phyloP scores from a whole-genome alignment of 805 yeast genomes.

The Candida schatavii region DNA sequence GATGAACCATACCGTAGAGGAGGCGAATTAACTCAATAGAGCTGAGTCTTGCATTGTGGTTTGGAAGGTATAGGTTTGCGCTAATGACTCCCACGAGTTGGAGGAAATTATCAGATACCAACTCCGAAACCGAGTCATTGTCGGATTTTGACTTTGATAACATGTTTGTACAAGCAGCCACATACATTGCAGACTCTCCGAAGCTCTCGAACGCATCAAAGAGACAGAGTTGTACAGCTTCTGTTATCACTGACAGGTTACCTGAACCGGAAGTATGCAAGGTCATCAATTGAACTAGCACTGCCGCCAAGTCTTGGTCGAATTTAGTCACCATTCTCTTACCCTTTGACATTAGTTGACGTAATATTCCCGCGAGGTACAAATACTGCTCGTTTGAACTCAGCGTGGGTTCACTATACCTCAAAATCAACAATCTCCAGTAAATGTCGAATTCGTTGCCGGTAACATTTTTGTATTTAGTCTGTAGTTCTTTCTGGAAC shows the following conservation, averaged over 20 bases:
- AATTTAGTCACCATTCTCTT: constrained; percentile 20
- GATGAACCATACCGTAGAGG: constrained; percentile 19
- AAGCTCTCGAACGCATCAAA: constrained; percentile 20
- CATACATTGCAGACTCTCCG: constrained; percentile 34
- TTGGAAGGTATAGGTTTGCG: constrained; percentile 45
- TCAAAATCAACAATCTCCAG: constrained; percentile 51
- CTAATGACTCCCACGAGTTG: constrained; percentile 12
- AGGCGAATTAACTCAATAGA: constrained; percentile 49
- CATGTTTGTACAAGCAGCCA: constrained; percentile 31
- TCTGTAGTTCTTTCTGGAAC: constrained; percentile 9
- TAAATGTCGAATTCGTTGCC: constrained; percentile 36
- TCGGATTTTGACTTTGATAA: constrained; percentile 11
- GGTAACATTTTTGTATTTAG: constrained; percentile 7
- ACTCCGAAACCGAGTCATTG: background rate
- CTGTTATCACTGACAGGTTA: constrained; percentile 6
- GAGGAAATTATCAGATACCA: constrained; percentile 9
- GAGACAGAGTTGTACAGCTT: constrained; percentile 14
- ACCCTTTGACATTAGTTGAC: constrained; percentile 7
- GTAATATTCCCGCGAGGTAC: constrained; percentile 15
- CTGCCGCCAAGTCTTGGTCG: constrained; percentile 41
- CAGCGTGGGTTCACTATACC: constrained; percentile 28
- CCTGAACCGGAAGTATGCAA: constrained; percentile 20
- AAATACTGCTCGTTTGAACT: constrained; percentile 12
- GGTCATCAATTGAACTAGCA: constrained; percentile 32
- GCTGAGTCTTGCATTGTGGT: constrained; percentile 46